Evolutionary conservation across 2,329 filamentous ascomycete genomes (phyloP), one percentile per base, ranked within the genome.

Genomic region (Berkeleyomyces basicola): DNA sequence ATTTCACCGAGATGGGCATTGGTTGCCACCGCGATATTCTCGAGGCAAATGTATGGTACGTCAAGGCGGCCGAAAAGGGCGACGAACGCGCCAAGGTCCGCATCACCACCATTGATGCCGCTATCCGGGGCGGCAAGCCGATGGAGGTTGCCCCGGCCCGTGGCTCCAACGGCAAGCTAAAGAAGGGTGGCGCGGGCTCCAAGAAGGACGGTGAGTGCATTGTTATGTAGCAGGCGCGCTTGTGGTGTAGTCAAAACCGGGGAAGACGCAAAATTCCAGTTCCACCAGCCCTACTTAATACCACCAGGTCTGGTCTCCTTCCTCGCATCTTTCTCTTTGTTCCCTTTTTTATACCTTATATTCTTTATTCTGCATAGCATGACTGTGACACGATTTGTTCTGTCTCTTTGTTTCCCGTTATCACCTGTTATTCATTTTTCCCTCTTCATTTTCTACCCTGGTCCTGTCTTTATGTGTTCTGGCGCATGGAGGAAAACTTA

Each of bases 1-100:
- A 96, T 74, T 99, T 99, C 72, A 96, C 91, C 4, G 93, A 99
- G 73, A 96, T 95, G 88, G 93, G 93, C 66, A 96, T 99, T 68
- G 93, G 93, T 59, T 96, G 90, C 72, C 87, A 90, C 44, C 85
- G 90, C 58, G 93, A 99, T 72, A 85, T 92, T n/a, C 81, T 99
- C 51, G 91, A 96, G 73, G 92, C 93, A 68, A 99, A 99, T 70
- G 88, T 96, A 40, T 97, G 91, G 92, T 99, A 99, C 71, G 92
- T 99, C 68, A 89, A 88, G 73, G 93, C 93, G 4, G 92, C 93
- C 14, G 92, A 96, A 67, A 83, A 89, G 59, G 93, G 92, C 57
- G 91, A 97, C 69, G 88, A 93, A 69, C 83, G 90, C 64, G 93
- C 93, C 59, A 92, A 87, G 72, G 87, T 93, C 69, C 83, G 93